Percentiles rank a stretch among this genome's conserved stretches.
phyloP scores from a whole-genome alignment of 2,329 filamentous ascomycete species.

The Sclerotinia minor region DNA sequence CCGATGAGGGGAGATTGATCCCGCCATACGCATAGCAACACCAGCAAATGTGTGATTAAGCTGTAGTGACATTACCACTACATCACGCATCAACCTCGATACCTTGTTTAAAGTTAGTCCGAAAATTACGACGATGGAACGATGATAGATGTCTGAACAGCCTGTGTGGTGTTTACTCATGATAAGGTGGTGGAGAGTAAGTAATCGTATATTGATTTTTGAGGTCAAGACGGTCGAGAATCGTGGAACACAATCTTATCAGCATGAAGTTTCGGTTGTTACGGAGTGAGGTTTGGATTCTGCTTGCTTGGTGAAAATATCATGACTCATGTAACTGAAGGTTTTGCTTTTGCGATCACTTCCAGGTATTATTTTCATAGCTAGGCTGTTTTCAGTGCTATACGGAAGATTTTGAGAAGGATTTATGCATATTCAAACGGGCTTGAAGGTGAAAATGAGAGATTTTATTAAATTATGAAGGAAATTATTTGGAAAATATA shows the following conservation, averaged over 20 bases:
- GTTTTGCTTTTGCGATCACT: neutral
- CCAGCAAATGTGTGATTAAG: slow-evolving; percentile 10
- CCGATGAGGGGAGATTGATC: too few species aligned
- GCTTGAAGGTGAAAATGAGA: too few species aligned
- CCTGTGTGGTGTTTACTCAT: neutral
- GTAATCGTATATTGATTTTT: neutral
- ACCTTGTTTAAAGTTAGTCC: too few species aligned
- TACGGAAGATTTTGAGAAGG: rapidly evolving
- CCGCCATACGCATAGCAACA: neutral
- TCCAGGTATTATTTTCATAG: neutral
- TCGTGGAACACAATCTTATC: neutral
- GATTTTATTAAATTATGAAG: neutral
- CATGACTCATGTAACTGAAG: neutral
- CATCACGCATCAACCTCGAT: slow-evolving; percentile 8
- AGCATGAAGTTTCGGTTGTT: neutral
- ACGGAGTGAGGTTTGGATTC: neutral
- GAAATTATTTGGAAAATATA: neutral
- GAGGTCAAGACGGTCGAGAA: neutral
- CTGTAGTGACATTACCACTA: slow-evolving; percentile 10
- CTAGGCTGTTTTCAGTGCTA: neutral
- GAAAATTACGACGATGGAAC: too few species aligned
- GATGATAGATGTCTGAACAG: neutral
- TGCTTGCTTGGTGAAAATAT: neutral
- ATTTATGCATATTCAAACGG: neutral
- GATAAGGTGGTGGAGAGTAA: neutral